These are phyloP conservation scores for Inga leiocalycina DNA, from an alignment of 306 rosid species.

Conservation along the genomic window DNA sequence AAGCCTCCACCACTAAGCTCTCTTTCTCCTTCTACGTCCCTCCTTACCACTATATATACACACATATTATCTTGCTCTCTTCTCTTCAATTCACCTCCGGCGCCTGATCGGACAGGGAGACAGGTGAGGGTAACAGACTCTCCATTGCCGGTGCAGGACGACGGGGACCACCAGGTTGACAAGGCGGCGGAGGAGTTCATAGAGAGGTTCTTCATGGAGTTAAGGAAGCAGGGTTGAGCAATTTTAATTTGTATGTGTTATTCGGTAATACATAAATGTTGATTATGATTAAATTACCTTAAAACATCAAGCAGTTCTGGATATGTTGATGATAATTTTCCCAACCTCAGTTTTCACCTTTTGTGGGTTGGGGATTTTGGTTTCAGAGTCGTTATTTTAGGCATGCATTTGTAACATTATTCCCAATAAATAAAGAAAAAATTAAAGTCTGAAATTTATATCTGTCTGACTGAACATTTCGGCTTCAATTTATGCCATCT, in stretches of 20 bases:
- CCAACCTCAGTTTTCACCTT: neutral
- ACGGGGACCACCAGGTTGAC: constrained; percentile 57
- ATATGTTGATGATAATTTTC: neutral
- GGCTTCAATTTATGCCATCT: too few species aligned
- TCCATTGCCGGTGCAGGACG: constrained; percentile 69
- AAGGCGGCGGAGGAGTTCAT: constrained; percentile 88
- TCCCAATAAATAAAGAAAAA: constrained; percentile 12
- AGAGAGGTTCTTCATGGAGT: constrained; percentile 66
- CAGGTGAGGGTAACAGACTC: constrained; percentile 93
- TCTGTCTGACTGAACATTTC: too few species aligned
- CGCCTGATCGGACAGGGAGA: constrained; percentile 56
- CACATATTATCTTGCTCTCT: too few species aligned
- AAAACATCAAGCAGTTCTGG: neutral
- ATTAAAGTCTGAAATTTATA: too few species aligned
- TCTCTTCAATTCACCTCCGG: constrained; percentile 46
- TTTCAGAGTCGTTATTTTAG: neutral
- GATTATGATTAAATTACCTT: neutral
- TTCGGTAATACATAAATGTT: neutral
- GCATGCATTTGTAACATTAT: neutral
- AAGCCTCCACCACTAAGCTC: neutral
- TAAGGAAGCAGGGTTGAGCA: constrained; percentile 47
- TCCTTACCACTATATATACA: too few species aligned
- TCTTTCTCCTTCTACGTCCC: too few species aligned
- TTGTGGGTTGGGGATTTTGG: neutral
- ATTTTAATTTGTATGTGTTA: neutral